phyloP scores from a whole-genome alignment of 495 filamentous ascomycete species.

The Podospora pseudoanserina region DNA sequence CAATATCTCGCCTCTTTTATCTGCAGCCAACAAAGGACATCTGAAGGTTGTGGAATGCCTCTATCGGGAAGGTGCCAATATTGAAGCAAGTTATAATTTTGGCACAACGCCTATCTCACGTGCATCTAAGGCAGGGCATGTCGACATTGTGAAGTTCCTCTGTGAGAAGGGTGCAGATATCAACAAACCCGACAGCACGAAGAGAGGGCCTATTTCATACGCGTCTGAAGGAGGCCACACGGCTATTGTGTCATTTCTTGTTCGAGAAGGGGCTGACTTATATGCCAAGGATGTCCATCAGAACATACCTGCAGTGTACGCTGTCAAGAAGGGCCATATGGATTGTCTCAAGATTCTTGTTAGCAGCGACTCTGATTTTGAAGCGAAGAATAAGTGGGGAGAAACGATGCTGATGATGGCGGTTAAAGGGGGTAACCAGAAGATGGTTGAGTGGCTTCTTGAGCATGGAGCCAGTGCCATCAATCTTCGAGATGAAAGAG shows the following conservation, averaged over 20 bases:
- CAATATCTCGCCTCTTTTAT: background rate
- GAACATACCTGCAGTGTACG: background rate
- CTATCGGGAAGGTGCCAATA: background rate
- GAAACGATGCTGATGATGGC: background rate
- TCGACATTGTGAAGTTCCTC: background rate
- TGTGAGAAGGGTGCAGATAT: background rate
- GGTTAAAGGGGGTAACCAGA: background rate
- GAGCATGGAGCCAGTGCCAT: background rate
- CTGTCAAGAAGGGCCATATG: background rate
- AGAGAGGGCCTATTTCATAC: background rate
- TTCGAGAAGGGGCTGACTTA: background rate
- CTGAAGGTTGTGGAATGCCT: background rate
- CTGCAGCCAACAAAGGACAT: background rate
- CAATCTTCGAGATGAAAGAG: background rate
- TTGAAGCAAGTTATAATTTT: background rate
- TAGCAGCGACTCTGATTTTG: background rate
- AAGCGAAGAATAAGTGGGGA: background rate
- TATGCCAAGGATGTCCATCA: background rate
- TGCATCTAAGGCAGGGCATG: background rate
- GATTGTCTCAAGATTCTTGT: background rate
- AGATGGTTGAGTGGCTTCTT: background rate
- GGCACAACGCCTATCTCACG: background rate
- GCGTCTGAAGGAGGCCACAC: background rate
- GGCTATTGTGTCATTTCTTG: background rate
- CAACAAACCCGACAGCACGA: background rate